Evolutionary conservation across 208 protist species (phyloP).

Genomic region (Acanthamoeba castellanii): DNA sequence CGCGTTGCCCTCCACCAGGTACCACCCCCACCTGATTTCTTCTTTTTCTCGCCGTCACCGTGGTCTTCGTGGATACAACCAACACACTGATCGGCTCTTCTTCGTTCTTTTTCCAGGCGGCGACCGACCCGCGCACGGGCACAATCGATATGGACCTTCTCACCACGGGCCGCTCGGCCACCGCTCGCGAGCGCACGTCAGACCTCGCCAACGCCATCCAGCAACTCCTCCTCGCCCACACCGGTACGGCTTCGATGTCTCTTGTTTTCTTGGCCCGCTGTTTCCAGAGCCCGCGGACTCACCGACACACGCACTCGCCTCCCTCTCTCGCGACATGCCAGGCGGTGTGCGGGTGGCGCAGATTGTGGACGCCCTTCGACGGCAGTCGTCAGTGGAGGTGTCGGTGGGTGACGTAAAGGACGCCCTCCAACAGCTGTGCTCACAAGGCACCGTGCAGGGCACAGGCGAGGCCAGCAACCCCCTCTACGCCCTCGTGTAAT

Average conservation of each 20-base stretch:
- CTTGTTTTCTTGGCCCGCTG: no score
- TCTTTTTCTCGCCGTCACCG: neutral
- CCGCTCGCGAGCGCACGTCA: neutral
- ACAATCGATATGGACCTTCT: constrained; percentile 88
- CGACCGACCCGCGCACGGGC: constrained; percentile 88
- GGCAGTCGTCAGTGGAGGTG: constrained; percentile 8
- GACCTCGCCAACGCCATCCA: constrained; percentile 49
- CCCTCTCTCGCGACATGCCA: neutral
- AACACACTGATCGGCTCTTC: neutral
- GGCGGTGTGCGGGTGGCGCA: neutral
- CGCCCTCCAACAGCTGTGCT: neutral
- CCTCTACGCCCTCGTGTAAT: neutral
- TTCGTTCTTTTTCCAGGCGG: constrained; percentile 67
- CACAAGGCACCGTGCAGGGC: neutral
- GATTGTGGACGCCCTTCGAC: neutral
- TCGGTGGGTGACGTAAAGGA: neutral
- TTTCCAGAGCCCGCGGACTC: no score
- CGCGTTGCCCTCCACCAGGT: constrained; percentile 81
- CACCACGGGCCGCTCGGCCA: constrained; percentile 39
- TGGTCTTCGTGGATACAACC: neutral
- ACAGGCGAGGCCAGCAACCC: neutral
- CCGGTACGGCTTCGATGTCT: neutral
- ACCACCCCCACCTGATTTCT: no score
- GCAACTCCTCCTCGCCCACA: neutral
- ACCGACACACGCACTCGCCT: no score